These are phyloP conservation scores for Aspergillus biplanus DNA, from an alignment of 495 filamentous ascomycete species.

Conservation along the genomic window DNA sequence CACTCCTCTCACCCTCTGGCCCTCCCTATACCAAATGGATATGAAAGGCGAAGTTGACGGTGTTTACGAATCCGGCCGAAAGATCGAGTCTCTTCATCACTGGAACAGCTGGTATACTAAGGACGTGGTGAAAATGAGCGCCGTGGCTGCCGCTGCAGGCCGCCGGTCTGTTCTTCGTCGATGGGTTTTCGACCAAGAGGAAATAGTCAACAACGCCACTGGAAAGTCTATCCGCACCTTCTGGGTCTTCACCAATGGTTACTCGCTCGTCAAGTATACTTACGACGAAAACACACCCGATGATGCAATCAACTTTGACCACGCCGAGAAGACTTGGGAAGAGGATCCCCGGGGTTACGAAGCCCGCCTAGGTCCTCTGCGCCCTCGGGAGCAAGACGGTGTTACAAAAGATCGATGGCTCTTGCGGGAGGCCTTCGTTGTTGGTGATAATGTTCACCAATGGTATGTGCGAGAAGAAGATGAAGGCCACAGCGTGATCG, in stretches of 20 bases:
- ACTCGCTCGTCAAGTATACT: constrained; percentile 60
- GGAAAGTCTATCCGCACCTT: constrained; percentile 48
- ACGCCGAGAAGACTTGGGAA: constrained; percentile 66
- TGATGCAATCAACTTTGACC: constrained; percentile 56
- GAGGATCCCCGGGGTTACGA: constrained; percentile 54
- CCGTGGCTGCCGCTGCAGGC: constrained; percentile 57
- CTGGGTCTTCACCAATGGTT: constrained; percentile 65
- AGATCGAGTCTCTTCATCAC: constrained; percentile 65
- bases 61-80: constrained; percentile 63
- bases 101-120: constrained; percentile 62
- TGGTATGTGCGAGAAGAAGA: constrained; percentile 52
- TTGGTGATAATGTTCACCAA: constrained; percentile 53
- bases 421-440: constrained; percentile 44
- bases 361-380: constrained; percentile 55
- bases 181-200: constrained; percentile 61
- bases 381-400: constrained; percentile 46
- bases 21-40: constrained; percentile 67
- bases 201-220: constrained; percentile 42
- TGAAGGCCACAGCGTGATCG: constrained; percentile 51
- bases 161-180: constrained; percentile 64
- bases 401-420: constrained; percentile 52
- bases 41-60: constrained; percentile 62
- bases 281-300: constrained; percentile 46
- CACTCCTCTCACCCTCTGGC: constrained; percentile 59
- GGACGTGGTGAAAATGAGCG: constrained; percentile 62